Base-by-base conservation (phyloP, 805 yeast species). In the Pichia cabralensis region DNA sequence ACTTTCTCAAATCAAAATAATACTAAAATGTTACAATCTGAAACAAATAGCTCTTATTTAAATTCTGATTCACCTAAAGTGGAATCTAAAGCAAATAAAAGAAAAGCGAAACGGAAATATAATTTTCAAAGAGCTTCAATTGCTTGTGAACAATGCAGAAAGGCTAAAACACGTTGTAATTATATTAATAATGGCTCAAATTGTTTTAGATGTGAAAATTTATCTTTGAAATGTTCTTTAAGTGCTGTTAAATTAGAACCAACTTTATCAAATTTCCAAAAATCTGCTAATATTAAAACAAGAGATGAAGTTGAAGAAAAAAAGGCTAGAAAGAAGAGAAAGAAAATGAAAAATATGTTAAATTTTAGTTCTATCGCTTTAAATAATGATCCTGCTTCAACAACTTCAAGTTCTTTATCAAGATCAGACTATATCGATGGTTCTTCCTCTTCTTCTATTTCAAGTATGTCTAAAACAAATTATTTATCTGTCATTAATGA, bases 131-230 rank as follows among this genome's bases (percentile, higher is more conserved):
- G 47, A 22, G 49, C 49, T 11, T 22, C 42, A 3, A 31, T 46
- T 21, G 50, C 48, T 7, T 51, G 56, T 32, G 37, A 35, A 16
- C 48, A 45, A 26, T 51, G 56, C 32, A 35, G 55, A 14, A 43
- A 44, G 25, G 42, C 53, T 4, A 51, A 51, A 33, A 46, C 53
- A 1, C 39, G 52, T n/a, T 51, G 56, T 35, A 45, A 46, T 25
- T 43, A 47, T 32, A 34, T 47, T 9, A 35, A 38, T 16, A 33
- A 40, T 28, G 50, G 52, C 16, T 26, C 39, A n/a, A 41, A 38
- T 10, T 51, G 56, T 34, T 46, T 50, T 29, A 43, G 56, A n/a
- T 51, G 56, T 39, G 44, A 45, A 15, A 49, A 47, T 24, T 33
- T 49, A 22, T 45, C 46, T 4, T 22, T 44, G 8, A 31, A 35